Evolutionary conservation across 2,329 filamentous ascomycete genomes (phyloP), one percentile per base, ranked within the genome.

Genomic region (Ceratocystis papillata): DNA sequence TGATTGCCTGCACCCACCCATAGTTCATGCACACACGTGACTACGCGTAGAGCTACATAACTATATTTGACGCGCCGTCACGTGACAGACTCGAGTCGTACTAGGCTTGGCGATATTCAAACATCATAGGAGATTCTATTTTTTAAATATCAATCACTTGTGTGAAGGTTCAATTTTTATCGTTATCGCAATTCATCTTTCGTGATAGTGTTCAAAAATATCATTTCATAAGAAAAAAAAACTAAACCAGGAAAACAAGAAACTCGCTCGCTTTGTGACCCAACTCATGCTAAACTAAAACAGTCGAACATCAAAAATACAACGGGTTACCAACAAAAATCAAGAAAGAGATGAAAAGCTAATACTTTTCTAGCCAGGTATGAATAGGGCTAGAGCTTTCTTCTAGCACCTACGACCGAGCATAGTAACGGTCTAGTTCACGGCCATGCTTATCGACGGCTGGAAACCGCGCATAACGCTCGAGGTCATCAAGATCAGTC

Each of bases 401-500:
- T 37, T 12, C 33, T 37, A 37, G 33, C 33, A 5, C 25, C 50
- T 61, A 65, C 22, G 45, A 30, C 20, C 45, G n/a, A 41, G 41
- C 48, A n/a, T 66, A 66, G 37, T 63, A 65, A 33, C 75, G 73
- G 62, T 74, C 75, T 28, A 79, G 78, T 70, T 80, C 80, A 17
- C 76, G 76, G 30, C 83, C 82, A 65, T 80, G 76, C 53, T 76
- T 77, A 72, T 87, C 82, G 5, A 87, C 84, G 5, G 81, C 76
- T 0, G 89, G 89, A 76, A 80, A 94, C 55, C 89, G 82, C 50
- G 89, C 89, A 68, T 83, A 83, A 66, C 88, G 82, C 78, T 94
- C 89, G 5, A 94, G 79, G 66, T 91, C 87, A 72, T 94, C 89
- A 1, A 94, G 82, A 20, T 88, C 86, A 71, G 91, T 87, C 73